phyloP scores from a whole-genome alignment of 495 filamentous ascomycete species.

The Pseudomonodictys pantanalensis region DNA sequence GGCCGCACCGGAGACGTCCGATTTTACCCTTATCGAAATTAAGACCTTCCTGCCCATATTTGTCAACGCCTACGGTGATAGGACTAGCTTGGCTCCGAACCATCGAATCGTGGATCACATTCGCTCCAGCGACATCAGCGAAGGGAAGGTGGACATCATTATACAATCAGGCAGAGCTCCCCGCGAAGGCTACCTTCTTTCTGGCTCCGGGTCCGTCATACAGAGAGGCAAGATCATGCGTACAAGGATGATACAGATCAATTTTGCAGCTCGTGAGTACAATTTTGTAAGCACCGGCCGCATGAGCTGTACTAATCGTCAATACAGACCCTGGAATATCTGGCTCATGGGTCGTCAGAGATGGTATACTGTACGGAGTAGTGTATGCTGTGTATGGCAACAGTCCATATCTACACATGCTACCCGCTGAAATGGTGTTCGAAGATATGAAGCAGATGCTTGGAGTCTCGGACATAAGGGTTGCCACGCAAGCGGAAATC shows the following conservation, averaged over 20 bases:
- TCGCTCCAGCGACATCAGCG: background rate
- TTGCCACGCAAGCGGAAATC: no score
- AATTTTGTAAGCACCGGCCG: background rate
- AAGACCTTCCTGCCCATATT: background rate
- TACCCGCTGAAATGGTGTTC: background rate
- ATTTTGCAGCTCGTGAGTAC: background rate
- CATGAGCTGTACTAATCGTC: background rate
- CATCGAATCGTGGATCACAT: background rate
- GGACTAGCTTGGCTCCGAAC: background rate
- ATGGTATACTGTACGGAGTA: background rate
- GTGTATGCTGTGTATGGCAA: background rate
- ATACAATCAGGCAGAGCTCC: background rate
- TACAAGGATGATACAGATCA: background rate
- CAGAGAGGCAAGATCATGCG: background rate
- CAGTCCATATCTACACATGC: background rate
- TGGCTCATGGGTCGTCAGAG: background rate
- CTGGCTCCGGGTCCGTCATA: background rate
- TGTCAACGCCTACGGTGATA: background rate
- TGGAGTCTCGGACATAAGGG: background rate
- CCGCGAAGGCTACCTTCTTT: background rate
- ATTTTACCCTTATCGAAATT: background rate
- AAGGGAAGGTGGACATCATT: background rate
- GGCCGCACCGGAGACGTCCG: background rate
- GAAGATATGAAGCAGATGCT: background rate
- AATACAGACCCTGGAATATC: background rate